Evolutionary conservation across 768 basidiomycete species (phyloP).

Genomic region (Suillus bovinus): DNA sequence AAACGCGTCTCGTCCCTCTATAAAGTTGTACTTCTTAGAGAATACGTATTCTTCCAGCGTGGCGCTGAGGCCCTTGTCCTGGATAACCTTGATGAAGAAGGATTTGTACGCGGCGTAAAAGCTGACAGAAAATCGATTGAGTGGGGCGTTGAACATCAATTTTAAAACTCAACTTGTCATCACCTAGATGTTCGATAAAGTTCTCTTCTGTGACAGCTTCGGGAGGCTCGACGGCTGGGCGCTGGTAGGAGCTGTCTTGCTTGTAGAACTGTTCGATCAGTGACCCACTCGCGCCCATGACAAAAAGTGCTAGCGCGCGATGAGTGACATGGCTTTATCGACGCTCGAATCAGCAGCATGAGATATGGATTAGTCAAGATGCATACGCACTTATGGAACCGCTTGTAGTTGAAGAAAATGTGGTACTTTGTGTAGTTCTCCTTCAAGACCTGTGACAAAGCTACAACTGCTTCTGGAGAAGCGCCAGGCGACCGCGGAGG

Average conservation of each 20-base stretch:
- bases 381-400: slow-evolving; percentile 51
- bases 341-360: neutral
- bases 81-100: slow-evolving; percentile 25
- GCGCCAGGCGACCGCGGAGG: slow-evolving; percentile 15
- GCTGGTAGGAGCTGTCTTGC: slow-evolving; percentile 22
- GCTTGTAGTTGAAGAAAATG: slow-evolving; percentile 45
- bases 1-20: slow-evolving; percentile 12
- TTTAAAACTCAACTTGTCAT: slow-evolving; percentile 24
- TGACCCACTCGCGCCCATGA: slow-evolving; percentile 24
- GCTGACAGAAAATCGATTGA: slow-evolving; percentile 9
- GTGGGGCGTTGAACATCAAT: neutral
- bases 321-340: slow-evolving; percentile 30
- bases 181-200: slow-evolving; percentile 25
- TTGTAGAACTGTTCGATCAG: slow-evolving; percentile 29
- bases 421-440: slow-evolving; percentile 52
- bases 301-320: slow-evolving; percentile 30
- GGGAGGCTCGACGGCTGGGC: slow-evolving; percentile 25
- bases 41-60: slow-evolving; percentile 32
- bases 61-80: slow-evolving; percentile 16
- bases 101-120: slow-evolving; percentile 28
- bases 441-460: slow-evolving; percentile 37
- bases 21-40: slow-evolving; percentile 29
- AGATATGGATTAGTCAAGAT: neutral
- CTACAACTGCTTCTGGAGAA: slow-evolving; percentile 27
- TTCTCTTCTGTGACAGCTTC: slow-evolving; percentile 24